These are phyloP conservation scores for Trichophyton equinum DNA, from an alignment of 2,329 filamentous ascomycete genomes.

Conservation along the genomic window DNA sequence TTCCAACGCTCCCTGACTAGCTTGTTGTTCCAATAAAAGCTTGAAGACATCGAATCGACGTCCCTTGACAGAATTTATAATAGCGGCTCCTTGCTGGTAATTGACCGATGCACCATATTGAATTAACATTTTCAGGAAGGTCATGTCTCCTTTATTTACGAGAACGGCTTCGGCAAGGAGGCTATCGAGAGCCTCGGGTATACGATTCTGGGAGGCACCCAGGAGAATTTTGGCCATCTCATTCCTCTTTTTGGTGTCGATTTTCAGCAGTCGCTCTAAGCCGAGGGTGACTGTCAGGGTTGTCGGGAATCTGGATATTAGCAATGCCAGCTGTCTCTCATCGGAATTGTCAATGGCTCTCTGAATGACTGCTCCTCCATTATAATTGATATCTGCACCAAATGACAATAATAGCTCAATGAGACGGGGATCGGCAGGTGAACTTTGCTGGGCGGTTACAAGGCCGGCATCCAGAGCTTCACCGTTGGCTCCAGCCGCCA, in stretches of 20 bases:
- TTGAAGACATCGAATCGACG: constrained; percentile 10
- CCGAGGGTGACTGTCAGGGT: constrained; percentile 8
- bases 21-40: constrained; percentile 10
- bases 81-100: constrained; percentile 11
- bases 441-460: constrained; percentile 8
- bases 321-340: constrained; percentile 11
- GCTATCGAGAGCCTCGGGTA: constrained; percentile 6
- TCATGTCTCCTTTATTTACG: constrained; percentile 6
- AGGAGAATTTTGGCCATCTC: constrained; percentile 13
- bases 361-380: constrained; percentile 11
- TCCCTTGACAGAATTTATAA: constrained; percentile 10
- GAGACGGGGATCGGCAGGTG: constrained; percentile 8
- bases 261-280: constrained; percentile 7
- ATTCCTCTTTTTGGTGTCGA: constrained; percentile 4
- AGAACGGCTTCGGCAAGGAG: constrained; percentile 9
- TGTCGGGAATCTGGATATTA: constrained; percentile 10
- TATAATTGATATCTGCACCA: constrained; percentile 14
- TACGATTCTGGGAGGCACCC: constrained; percentile 5
- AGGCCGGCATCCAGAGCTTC: constrained; percentile 10
- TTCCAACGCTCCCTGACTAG: constrained; percentile 9
- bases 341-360: constrained; percentile 12
- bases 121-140: constrained; percentile 12
- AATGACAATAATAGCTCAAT: constrained; percentile 12
- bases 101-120: constrained; percentile 13
- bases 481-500: constrained; percentile 13